Evolutionary conservation across 129 eudicot species (phyloP), one percentile per base, ranked within the genome.

Genomic region (Heracleum sosnowskyi): DNA sequence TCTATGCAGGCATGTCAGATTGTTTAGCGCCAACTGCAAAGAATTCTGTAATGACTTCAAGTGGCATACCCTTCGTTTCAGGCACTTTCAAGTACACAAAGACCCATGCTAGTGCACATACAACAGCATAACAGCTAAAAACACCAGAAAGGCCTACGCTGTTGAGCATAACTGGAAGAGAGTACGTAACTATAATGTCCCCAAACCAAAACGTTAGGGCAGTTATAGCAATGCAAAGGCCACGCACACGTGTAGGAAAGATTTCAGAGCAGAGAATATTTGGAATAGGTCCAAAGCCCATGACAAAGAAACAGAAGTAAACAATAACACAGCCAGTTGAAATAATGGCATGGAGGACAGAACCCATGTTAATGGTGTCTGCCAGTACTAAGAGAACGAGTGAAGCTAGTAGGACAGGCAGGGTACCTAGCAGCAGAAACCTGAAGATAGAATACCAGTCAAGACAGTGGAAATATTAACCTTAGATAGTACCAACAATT

Each of bases 1-100:
- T 22, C 79, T 78, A 83, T 55, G 57, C 55, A 77, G 83, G 60
- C 31, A 73, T 53, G 4, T 79, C 83, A 49, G 84, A 73, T 83
- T 86, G 89, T 84, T 83, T 86, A 13, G 98, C 97, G 31, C 98
- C 97, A 79, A 94, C 88, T 16, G 93, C 91, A 12, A 94, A 94
- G 87, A 94, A 94, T 81, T 94, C 98, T n/a, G 96, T 84, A 77
- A 94, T 94, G 79, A 94, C 98, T 88, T 94, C 98, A 79, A 94
- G 96, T 34, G 98, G 98, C 98, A 94, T 94, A 33, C 98, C 98
- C 81, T 94, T 94, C 17, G 98, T 94, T 82, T 94, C 98, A 0
- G 98, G 98, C 39, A 94, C 98, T 82, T 77, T 94, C n/a, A 88
- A 69, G 87, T 75, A 94, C 33, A 91, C 91, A 33, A 94, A 94